Evolutionary conservation across 495 filamentous ascomycete genomes (phyloP).

Genomic region (Annulohypoxylon bovei): DNA sequence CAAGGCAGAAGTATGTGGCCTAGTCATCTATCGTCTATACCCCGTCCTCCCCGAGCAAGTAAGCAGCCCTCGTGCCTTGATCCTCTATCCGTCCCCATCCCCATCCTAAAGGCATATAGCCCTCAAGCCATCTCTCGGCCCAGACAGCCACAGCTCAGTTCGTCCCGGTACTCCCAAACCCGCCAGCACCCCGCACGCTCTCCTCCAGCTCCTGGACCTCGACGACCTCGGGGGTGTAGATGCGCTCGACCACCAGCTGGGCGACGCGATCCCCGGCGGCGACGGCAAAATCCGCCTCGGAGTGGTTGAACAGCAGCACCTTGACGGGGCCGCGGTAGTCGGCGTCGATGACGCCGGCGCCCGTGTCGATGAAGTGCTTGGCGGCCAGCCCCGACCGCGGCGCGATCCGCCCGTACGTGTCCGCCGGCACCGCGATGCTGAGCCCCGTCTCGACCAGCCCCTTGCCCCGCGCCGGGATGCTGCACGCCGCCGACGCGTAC

Average conservation of each 20-base stretch:
- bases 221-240: conserved; percentile 87
- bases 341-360: conserved; percentile 96
- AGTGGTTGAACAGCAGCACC: conserved; percentile 93
- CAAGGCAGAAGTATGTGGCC: not conserved
- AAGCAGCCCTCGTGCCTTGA: not conserved
- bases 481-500: conserved; percentile 75
- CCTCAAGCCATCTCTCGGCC: not conserved
- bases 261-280: conserved; percentile 89
- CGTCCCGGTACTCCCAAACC: conserved; percentile 90
- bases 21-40: not conserved
- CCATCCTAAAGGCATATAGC: not conserved
- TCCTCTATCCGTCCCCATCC: not conserved
- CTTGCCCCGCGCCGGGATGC: conserved; percentile 83
- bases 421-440: conserved; percentile 84
- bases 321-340: conserved; percentile 96
- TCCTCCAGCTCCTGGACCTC: conserved; percentile 90
- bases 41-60: not conserved
- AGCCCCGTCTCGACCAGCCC: conserved; percentile 90
- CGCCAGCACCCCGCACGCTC: conserved; percentile 88
- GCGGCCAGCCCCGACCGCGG: conserved; percentile 90
- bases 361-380: conserved; percentile 94
- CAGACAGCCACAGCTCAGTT: conserved; percentile 42
- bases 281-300: conserved; percentile 81
- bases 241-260: conserved; percentile 92
- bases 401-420: conserved; percentile 91